Evolutionary conservation across 768 basidiomycete genomes (phyloP).

Genomic region (Lactarius quietus): DNA sequence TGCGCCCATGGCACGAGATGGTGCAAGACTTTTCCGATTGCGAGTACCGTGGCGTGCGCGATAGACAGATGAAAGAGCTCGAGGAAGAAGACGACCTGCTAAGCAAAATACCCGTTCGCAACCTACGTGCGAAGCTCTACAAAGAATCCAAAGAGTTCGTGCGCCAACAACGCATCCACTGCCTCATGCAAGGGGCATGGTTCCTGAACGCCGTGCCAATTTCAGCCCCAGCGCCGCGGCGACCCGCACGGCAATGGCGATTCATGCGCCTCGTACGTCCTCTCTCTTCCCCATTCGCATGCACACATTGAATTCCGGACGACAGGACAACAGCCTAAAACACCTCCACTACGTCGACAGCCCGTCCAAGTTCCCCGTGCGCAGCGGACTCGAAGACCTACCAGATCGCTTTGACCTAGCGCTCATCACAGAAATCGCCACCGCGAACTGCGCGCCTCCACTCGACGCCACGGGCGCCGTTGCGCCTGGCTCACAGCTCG

Average conservation of each 20-base stretch:
- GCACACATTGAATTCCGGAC: neutral
- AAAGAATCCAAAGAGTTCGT: slow-evolving; percentile 91
- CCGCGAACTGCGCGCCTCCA: slow-evolving; percentile 66
- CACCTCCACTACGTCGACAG: slow-evolving; percentile 87
- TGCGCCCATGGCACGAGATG: slow-evolving; percentile 78
- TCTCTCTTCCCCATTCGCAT: neutral
- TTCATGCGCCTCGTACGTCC: slow-evolving; percentile 75
- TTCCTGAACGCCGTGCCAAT: slow-evolving; percentile 74
- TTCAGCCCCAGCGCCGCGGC: slow-evolving; percentile 41
- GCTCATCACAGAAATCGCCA: slow-evolving; percentile 73
- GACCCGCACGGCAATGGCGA: slow-evolving; percentile 70
- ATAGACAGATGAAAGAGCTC: slow-evolving; percentile 86
- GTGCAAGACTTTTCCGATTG: slow-evolving; percentile 76
- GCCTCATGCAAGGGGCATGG: slow-evolving; percentile 87
- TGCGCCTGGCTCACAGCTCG: slow-evolving; percentile 29
- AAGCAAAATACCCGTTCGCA: slow-evolving; percentile 80
- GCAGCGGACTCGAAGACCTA: slow-evolving; percentile 80
- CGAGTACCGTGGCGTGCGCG: slow-evolving; percentile 82
- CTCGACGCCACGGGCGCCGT: slow-evolving; percentile 45
- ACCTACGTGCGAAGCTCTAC: slow-evolving; percentile 79
- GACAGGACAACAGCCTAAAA: slow-evolving; percentile 70
- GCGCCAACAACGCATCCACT: slow-evolving; percentile 82
- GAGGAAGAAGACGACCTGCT: slow-evolving; percentile 86
- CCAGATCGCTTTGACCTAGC: slow-evolving; percentile 83
- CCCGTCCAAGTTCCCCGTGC: slow-evolving; percentile 71